Evolutionary conservation across 2,329 filamentous ascomycete genomes (phyloP).

Genomic region (Phyllosticta capitalensis): DNA sequence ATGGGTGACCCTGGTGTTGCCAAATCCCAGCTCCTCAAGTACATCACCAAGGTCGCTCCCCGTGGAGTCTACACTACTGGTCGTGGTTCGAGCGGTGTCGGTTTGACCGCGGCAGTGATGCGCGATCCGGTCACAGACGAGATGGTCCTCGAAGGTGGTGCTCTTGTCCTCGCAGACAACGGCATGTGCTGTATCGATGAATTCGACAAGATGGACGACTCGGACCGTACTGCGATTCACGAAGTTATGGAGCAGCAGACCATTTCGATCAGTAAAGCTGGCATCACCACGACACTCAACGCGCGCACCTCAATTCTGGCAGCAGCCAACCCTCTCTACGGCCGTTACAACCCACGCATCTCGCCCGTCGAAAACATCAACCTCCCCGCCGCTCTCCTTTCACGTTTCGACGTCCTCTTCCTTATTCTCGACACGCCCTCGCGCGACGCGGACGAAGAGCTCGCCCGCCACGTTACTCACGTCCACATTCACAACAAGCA

Average conservation of each 20-base stretch:
- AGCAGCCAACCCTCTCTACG: conserved; percentile 93
- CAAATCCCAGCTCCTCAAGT: conserved; percentile 96
- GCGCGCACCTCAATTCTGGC: conserved; percentile 92
- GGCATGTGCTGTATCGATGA: conserved; percentile 82
- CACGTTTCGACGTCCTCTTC: conserved; percentile 95
- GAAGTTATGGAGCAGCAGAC: conserved; percentile 87
- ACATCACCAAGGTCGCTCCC: conserved; percentile 95
- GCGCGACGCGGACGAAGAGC: conserved; percentile 81
- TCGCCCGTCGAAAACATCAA: conserved; percentile 99
- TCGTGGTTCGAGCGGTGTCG: conserved; percentile 70
- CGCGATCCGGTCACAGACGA: conserved; percentile 74
- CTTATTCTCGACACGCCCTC: conserved; percentile 90
- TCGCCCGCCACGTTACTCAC: conserved; percentile 89
- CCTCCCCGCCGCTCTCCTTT: conserved; percentile 89
- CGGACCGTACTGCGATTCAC: conserved; percentile 72
- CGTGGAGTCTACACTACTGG: conserved; percentile 80
- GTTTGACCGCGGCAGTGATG: conserved; percentile 76
- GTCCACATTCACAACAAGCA: conserved; percentile 97
- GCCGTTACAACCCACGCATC: conserved; percentile 93
- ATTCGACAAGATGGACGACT: conserved; percentile 85
- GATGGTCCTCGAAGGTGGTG: conserved; percentile 74
- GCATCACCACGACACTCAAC: conserved; percentile 94
- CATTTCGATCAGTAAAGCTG: conserved; percentile 80
- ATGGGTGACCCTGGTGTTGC: conserved; percentile 99
- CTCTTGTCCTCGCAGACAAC: conserved; percentile 70